phyloP scores from a whole-genome alignment of 192 early-diverging fungal genomes.

The Rhizophagus sp. region DNA sequence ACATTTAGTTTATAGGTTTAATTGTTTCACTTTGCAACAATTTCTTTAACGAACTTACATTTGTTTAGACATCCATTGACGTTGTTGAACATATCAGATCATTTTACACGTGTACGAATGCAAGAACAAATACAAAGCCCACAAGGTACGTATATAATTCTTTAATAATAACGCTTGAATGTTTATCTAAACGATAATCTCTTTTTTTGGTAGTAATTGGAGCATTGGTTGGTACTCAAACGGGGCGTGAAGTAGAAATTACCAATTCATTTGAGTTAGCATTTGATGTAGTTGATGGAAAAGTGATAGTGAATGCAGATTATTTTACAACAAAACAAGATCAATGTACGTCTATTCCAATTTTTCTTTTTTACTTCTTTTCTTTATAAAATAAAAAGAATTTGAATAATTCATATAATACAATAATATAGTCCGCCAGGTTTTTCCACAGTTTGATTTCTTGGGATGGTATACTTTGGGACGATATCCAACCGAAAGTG shows the following conservation, averaged over 20 bases:
- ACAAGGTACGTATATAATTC: background rate
- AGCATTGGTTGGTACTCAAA: slow-evolving; percentile 73
- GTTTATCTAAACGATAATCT: background rate
- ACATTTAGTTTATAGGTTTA: no score
- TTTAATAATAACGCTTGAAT: background rate
- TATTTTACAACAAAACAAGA: slow-evolving; percentile 76
- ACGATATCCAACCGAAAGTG: slow-evolving; percentile 53
- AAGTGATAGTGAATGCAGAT: slow-evolving; percentile 54
- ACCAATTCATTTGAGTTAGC: slow-evolving; percentile 84
- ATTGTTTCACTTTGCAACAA: background rate
- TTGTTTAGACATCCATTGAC: slow-evolving; percentile 80
- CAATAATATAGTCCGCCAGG: slow-evolving; percentile 64
- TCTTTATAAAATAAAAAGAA: background rate
- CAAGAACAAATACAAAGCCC: slow-evolving; percentile 47
- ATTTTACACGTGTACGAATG: slow-evolving; percentile 72
- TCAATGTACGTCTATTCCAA: slow-evolving; percentile 60
- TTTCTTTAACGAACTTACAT: slow-evolving; percentile 22
- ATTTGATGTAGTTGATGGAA: slow-evolving; percentile 39
- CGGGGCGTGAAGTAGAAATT: slow-evolving; percentile 80
- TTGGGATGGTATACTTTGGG: slow-evolving; percentile 88
- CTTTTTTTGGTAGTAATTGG: slow-evolving; percentile 60
- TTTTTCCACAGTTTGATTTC: slow-evolving; percentile 81
- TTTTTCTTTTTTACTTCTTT: background rate
- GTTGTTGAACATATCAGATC: slow-evolving; percentile 87
- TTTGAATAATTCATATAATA: background rate